Evolutionary conservation across 2,329 filamentous ascomycete genomes (phyloP).

Genomic region (Penicillium sp.): DNA sequence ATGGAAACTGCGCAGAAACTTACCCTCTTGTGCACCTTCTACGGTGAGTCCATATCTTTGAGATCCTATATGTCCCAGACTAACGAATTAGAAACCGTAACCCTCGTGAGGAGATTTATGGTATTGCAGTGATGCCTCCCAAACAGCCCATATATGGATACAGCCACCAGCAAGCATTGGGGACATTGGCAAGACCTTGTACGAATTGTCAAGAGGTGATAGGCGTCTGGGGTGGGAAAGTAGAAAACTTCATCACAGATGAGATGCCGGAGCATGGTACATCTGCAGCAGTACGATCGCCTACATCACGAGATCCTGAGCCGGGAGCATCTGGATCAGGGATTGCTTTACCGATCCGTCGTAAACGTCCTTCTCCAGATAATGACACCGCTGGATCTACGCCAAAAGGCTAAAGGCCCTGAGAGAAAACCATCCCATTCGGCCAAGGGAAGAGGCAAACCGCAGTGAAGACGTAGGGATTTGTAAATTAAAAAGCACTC

Average conservation of each 20-base stretch:
- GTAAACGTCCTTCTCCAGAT: neutral
- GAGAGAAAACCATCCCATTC: neutral
- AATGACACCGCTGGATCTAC: too few species aligned
- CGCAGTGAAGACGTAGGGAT: neutral
- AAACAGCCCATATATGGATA: rapidly evolving
- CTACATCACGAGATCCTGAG: neutral
- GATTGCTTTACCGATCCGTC: neutral
- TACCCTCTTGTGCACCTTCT: neutral
- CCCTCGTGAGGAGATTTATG: neutral
- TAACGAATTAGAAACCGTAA: neutral
- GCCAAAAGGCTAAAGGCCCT: neutral
- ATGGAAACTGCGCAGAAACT: neutral
- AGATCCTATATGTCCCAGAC: neutral
- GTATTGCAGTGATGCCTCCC: neutral
- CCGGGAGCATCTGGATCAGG: neutral
- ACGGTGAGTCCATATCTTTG: neutral
- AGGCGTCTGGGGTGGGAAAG: neutral
- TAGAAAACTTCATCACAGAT: neutral
- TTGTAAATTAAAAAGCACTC: neutral
- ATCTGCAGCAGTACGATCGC: neutral
- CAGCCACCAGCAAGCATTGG: neutral
- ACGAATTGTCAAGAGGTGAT: neutral
- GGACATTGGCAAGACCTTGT: neutral
- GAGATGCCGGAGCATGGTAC: neutral
- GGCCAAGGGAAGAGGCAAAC: neutral